Evolutionary conservation across 1,139 yeast species (phyloP), one percentile per base, ranked within the genome.

Genomic region (Geotrichum klebahnii): DNA sequence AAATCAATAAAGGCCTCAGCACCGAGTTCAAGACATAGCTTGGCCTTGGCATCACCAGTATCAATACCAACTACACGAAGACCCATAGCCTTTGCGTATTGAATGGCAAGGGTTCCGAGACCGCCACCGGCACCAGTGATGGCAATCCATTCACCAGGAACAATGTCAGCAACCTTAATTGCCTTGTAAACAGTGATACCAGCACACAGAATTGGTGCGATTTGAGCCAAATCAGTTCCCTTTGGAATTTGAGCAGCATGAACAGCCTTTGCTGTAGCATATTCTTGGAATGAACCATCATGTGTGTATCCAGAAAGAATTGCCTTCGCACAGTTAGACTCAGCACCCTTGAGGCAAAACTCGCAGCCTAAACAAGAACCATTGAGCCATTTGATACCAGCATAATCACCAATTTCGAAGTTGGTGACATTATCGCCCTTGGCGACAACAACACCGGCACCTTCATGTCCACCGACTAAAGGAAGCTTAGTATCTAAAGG

Each of bases 161-260:
- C 63, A 59, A 81, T 73, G 43, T 75, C 72, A 52, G 90, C 83
- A 44, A 81, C 78, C 74, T 84, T 84, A 62, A 84, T 71, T 32
- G 92, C 92, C 75, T 83, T 83, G 78, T 83, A 84, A 52, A 82
- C 90, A 47, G 94, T 84, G 70, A 84, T 78, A 70, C 94, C 94
- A 37, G 92, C 94, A 71, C 94, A 84, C 41, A 72, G 65, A 52
- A 86, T 79, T 59, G 95, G 95, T 26, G 95, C 80, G 54, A 81
- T 80, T 58, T 75, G 71, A 52, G 90, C 89, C 64, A 85, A 77
- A 64, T 85, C 87, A 48, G 84, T 73, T 56, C 81, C 83, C 59
- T 71, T 64, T 51, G 90, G 85, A 60, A 86, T 79, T 64, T 77
- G 76, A 37, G 95, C 94, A 51, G 94, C 95, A 66, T 84, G 94